Base-by-base conservation (phyloP, 75 land plant species). In the Cupressus sempervirens region DNA sequence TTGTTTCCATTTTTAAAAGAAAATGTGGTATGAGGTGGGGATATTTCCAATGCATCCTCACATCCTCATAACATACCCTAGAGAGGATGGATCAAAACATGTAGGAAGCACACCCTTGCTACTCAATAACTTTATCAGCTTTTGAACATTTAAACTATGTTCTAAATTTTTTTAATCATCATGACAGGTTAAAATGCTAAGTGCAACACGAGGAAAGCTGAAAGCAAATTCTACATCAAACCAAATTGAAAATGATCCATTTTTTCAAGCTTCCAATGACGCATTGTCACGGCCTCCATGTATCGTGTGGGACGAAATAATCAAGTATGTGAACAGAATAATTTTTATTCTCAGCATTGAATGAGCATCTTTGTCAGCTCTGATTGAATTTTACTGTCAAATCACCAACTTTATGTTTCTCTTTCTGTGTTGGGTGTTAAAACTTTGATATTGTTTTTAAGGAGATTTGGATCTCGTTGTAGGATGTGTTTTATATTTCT, bases 121-220 rank as follows among this genome's bases (percentile, higher is more conserved):
- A 46, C 48, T 8, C 7, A 46, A 14, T 50, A 50, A 32, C 0
- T 32, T 70, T 30, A 30, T 4, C 7, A 2, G 43, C 81, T 20
- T 41, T 26, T 41, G 48, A 79, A 41, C 81, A 14, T 79, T 40
- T 36, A 29, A 36, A 70, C 74, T 7, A 30, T 30, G 74, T 79
- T 38, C 41, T 29, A 40, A 41, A 29, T 79, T 79, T 79, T 43
- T 81, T 76, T 10, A 38, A 15, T 81, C 41, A 30, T 70, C 2
- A 70, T 70, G 35, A 70, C 84, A 88, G 89, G 89, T 88, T 26
- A 88, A 83, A 67, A 84, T 83, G 76, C 74, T 88, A 79, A 88
- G 89, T 65, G 88, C 82, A 82, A 88, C 68, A 83, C 88, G 87
- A 48, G 89, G 88, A 77, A 89, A 65, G 4, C 26, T 82, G 9